Percentiles rank a stretch among this genome's conserved stretches.
These are phyloP conservation scores for Eucalyptus erythrocorys DNA, from an alignment of 345 rosid genomes.

Conservation along the genomic window DNA sequence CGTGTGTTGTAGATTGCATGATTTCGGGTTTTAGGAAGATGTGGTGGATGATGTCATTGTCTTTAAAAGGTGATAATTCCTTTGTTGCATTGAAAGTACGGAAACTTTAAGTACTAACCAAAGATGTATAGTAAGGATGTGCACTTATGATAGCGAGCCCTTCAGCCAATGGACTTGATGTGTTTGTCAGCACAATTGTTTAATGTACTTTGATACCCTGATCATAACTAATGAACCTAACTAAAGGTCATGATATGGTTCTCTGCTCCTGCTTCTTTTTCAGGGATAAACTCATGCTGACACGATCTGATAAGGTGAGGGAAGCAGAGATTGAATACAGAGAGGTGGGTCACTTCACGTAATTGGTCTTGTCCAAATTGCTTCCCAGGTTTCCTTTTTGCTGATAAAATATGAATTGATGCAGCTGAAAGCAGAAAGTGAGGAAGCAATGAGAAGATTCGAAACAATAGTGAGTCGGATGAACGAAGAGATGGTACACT, in stretches of 20 bases:
- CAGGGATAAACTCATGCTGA: constrained; percentile 91
- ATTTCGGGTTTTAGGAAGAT: neutral
- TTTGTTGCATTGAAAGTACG: neutral
- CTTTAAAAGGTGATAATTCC: neutral
- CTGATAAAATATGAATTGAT: neutral
- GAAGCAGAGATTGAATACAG: constrained; percentile 85
- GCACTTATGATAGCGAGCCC: neutral
- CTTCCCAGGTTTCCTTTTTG: neutral
- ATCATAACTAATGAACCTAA: neutral
- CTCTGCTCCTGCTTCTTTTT: neutral
- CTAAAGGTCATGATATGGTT: neutral
- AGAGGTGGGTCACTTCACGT: constrained; percentile 38
- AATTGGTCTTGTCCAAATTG: neutral
- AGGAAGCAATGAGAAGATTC: constrained; percentile 66
- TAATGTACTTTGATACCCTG: neutral
- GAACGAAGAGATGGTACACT: constrained; percentile 82
- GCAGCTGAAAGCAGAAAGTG: constrained; percentile 79
- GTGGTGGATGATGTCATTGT: neutral
- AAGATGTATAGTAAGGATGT: neutral
- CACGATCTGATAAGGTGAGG: constrained; percentile 80
- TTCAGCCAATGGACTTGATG: neutral
- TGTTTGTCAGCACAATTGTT: neutral
- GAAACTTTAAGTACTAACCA: neutral
- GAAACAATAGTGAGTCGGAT: constrained; percentile 66
- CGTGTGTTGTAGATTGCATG: neutral